phyloP scores from a whole-genome alignment of 2,329 filamentous ascomycete genomes.

The Zymoseptoria passerinii region DNA sequence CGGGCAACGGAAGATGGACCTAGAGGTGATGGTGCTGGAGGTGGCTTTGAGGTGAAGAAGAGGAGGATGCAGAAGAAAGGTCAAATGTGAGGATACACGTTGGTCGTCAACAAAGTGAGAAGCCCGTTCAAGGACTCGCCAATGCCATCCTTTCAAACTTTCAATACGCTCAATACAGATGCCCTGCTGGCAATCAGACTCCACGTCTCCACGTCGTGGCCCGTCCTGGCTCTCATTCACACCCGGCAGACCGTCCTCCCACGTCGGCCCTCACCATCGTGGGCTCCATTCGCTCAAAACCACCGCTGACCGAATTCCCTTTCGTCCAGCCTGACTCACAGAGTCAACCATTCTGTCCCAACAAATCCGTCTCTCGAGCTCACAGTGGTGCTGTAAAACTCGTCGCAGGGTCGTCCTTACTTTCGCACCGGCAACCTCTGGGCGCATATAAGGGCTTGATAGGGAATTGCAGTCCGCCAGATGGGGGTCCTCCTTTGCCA shows the following conservation, averaged over 20 bases:
- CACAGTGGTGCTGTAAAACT: too few relatives aligned
- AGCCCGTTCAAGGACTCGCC: neutral
- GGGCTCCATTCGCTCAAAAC: neutral
- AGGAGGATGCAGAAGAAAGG: constrained; percentile 42
- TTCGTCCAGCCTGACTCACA: too few relatives aligned
- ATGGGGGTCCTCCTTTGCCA: too few relatives aligned
- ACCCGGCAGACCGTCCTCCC: neutral
- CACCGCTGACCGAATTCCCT: neutral
- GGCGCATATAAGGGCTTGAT: too few relatives aligned
- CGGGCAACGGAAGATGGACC: constrained; percentile 64
- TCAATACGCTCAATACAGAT: neutral
- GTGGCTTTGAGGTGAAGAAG: constrained; percentile 63
- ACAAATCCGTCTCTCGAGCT: too few relatives aligned
- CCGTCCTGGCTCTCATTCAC: neutral
- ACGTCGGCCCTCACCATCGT: neutral
- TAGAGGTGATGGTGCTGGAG: constrained; percentile 60
- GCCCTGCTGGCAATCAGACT: neutral
- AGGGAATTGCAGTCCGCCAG: too few relatives aligned
- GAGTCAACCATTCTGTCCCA: too few relatives aligned
- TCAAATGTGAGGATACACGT: constrained; percentile 20
- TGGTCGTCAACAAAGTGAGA: neutral
- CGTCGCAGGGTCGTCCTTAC: too few relatives aligned
- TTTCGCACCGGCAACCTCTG: too few relatives aligned
- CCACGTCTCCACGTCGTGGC: neutral
- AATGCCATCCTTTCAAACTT: neutral